phyloP scores from a whole-genome alignment of 208 protist species.

The Polymyxa betae region DNA sequence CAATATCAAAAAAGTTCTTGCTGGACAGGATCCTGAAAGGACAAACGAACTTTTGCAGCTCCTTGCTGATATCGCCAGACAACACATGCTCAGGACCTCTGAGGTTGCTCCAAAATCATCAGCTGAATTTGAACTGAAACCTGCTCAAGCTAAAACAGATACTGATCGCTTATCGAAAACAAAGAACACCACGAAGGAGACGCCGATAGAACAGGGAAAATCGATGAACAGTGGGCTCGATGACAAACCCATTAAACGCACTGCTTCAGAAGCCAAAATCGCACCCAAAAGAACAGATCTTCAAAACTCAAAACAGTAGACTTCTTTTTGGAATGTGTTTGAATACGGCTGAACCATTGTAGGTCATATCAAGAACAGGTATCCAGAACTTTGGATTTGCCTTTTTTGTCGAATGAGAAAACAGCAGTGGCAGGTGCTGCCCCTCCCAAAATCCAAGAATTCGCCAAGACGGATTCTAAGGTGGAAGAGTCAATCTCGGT shows the following conservation, averaged over 20 bases:
- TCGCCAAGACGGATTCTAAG: not conserved
- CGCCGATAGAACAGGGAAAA: not conserved
- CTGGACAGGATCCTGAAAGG: slow-evolving; percentile 61
- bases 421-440: not conserved
- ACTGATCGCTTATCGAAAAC: too few relatives aligned
- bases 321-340: too few relatives aligned
- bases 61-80: not conserved
- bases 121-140: too few relatives aligned
- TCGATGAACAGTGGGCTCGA: not conserved
- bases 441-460: not conserved
- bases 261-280: too few relatives aligned
- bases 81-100: not conserved
- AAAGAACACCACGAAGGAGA: not conserved
- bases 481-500: not conserved
- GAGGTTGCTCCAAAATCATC: too few relatives aligned
- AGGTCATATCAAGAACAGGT: too few relatives aligned
- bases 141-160: too few relatives aligned
- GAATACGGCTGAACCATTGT: too few relatives aligned
- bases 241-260: not conserved
- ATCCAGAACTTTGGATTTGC: too few relatives aligned
- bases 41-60: slow-evolving; percentile 62
- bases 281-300: too few relatives aligned
- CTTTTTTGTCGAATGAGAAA: too few relatives aligned
- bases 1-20: slow-evolving; percentile 59
- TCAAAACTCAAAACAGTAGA: too few relatives aligned